phyloP scores from a whole-genome alignment of 768 basidiomycete species.

The Tephrocybe sp. region DNA sequence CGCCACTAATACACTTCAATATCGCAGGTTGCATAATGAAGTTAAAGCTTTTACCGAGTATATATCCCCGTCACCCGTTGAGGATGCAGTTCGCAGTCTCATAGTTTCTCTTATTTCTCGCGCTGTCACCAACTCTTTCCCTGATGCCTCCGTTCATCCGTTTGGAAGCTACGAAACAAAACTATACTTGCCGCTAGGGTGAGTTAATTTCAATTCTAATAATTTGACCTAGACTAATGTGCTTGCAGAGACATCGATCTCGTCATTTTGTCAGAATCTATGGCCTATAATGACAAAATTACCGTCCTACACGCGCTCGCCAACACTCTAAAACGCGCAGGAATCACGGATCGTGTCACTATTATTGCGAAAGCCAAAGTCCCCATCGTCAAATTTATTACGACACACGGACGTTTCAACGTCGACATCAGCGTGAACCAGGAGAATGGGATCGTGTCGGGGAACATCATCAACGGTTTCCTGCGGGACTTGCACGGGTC shows the following conservation, averaged over 20 bases:
- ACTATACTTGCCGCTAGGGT: slow-evolving; percentile 92
- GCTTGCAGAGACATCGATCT: slow-evolving; percentile 86
- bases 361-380: slow-evolving; percentile 94
- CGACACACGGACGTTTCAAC: slow-evolving; percentile 75
- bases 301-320: slow-evolving; percentile 77
- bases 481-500: slow-evolving; percentile 54
- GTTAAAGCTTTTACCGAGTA: slow-evolving; percentile 83
- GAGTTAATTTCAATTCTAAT: slow-evolving; percentile 27
- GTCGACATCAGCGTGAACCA: slow-evolving; percentile 97
- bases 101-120: slow-evolving; percentile 69
- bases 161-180: slow-evolving; percentile 96
- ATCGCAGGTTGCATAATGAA: slow-evolving; percentile 77
- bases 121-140: slow-evolving; percentile 64
- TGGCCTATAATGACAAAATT: slow-evolving; percentile 70
- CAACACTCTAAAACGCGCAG: slow-evolving; percentile 67
- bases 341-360: slow-evolving; percentile 75
- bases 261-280: slow-evolving; percentile 77
- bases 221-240: slow-evolving; percentile 16
- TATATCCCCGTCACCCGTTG: slow-evolving; percentile 82
- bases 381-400: slow-evolving; percentile 95
- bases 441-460: slow-evolving; percentile 77
- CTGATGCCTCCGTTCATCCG: slow-evolving; percentile 78
- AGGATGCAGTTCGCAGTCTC: slow-evolving; percentile 82
- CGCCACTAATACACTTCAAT: slow-evolving; percentile 6
- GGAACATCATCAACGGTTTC: slow-evolving; percentile 79